A percentile compares a stretch with the other conserved stretches of the same genome.
Evolutionary conservation across 2,329 filamentous ascomycete genomes (phyloP).

Genomic region (Pyrenophora graminea): DNA sequence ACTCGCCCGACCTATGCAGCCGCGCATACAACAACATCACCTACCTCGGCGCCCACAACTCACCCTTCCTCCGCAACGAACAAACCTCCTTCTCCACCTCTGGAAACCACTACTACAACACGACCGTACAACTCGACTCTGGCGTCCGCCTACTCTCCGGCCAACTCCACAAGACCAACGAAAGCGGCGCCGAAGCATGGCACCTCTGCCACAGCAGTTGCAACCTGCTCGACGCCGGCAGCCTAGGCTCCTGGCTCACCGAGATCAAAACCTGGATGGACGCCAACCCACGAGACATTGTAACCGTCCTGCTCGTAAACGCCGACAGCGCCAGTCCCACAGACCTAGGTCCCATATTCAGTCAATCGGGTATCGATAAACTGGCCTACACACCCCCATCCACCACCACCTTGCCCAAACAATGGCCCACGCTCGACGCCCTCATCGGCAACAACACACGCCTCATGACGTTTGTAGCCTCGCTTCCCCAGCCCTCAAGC

Average conservation of each 20-base stretch:
- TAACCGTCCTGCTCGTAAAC: conserved; percentile 76
- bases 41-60: conserved; percentile 76
- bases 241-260: conserved; percentile 65
- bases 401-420: conserved; percentile 53
- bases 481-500: conserved; percentile 40
- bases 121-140: conserved; percentile 69
- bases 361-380: conserved; percentile 59
- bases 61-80: conserved; percentile 69
- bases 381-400: conserved; percentile 58
- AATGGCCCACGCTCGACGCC: conserved; percentile 73
- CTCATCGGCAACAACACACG: conserved; percentile 69
- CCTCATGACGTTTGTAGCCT: conserved; percentile 71
- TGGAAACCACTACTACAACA: conserved; percentile 76
- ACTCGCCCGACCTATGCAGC: conserved; percentile 73
- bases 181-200: conserved; percentile 50
- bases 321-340: conserved; percentile 62
- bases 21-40: conserved; percentile 76
- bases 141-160: conserved; percentile 73
- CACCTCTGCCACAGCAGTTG: conserved; percentile 74
- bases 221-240: conserved; percentile 69
- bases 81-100: conserved; percentile 65
- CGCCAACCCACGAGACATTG: conserved; percentile 71
- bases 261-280: conserved; percentile 72
- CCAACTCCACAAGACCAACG: conserved; percentile 68
- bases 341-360: conserved; percentile 57